Percentiles rank a stretch among this genome's conserved stretches.
phyloP scores from a whole-genome alignment of 768 basidiomycete species.

The Tulasnella sp. region DNA sequence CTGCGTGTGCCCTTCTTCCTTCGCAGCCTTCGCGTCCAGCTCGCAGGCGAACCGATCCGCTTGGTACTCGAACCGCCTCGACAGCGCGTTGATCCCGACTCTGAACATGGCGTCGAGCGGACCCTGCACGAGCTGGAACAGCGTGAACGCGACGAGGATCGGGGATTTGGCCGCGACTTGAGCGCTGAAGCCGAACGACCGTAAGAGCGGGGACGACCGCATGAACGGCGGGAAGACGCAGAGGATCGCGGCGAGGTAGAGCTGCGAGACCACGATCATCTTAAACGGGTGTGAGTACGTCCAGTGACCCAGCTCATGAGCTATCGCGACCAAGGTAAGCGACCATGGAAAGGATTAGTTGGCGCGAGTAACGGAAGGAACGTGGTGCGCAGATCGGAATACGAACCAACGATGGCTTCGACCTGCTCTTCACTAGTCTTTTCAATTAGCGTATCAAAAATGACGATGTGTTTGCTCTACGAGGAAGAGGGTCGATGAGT shows the following conservation, averaged over 20 bases:
- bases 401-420: conserved; percentile 76
- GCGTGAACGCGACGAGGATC: conserved; percentile 77
- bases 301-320: conserved; percentile 98
- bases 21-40: conserved; percentile 47
- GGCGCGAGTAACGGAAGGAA: background rate
- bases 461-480: conserved; percentile 89
- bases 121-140: conserved; percentile 86
- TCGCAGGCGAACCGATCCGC: conserved; percentile 85
- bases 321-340: conserved; percentile 43
- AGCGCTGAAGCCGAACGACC: conserved; percentile 75
- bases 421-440: conserved; percentile 88
- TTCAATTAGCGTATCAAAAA: conserved; percentile 95
- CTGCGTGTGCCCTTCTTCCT: conserved; percentile 39
- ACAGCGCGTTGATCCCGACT: conserved; percentile 77
- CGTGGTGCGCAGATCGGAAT: conserved; percentile 36
- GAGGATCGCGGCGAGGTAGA: conserved; percentile 84
- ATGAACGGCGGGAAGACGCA: conserved; percentile 86
- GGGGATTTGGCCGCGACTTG: conserved; percentile 62
- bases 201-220: conserved; percentile 69
- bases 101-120: conserved; percentile 72
- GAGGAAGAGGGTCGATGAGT: background rate
- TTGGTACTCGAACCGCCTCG: conserved; percentile 85
- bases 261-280: conserved; percentile 76
- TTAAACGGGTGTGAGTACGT: conserved; percentile 87
- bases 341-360: too few species aligned